Percentiles rank a stretch among this genome's conserved stretches.
These are phyloP conservation scores for Naematelia encephala DNA, from an alignment of 768 basidiomycete genomes.

Conservation along the genomic window DNA sequence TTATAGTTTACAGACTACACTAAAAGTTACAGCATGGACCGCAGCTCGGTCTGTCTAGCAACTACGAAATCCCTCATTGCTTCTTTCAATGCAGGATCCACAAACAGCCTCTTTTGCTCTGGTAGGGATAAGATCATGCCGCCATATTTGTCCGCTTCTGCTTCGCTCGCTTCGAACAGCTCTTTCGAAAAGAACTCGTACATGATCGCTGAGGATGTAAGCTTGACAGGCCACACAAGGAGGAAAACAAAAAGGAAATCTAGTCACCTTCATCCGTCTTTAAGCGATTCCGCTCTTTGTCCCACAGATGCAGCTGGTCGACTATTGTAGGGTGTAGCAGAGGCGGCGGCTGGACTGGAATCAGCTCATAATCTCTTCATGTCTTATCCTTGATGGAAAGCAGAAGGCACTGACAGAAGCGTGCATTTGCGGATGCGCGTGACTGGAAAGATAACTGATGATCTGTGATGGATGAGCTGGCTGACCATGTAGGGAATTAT, in stretches of 20 bases:
- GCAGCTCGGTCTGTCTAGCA: conserved; percentile 27
- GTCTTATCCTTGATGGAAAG: conserved; percentile 2
- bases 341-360: conserved; percentile 54
- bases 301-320: conserved; percentile 97
- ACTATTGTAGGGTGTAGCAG: conserved; percentile 94
- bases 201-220: conserved; percentile 25
- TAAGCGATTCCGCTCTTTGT: conserved; percentile 87
- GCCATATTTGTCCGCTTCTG: conserved; percentile 31
- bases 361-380: neutral
- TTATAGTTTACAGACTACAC: too few relatives aligned
- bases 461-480: conserved; percentile 59
- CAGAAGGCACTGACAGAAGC: conserved; percentile 65
- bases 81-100: conserved; percentile 37
- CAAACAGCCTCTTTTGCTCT: conserved; percentile 30
- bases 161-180: conserved; percentile 44
- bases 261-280: conserved; percentile 77
- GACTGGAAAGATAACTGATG: conserved; percentile 86
- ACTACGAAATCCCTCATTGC: conserved; percentile 35
- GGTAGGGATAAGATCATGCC: conserved; percentile 32
- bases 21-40: conserved; percentile 1
- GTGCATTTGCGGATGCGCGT: conserved; percentile 98
- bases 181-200: conserved; percentile 48
- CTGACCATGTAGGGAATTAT: neutral
- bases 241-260: conserved; percentile 15
- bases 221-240: too few relatives aligned